Evolutionary conservation across 805 yeast species (phyloP), one percentile per base, ranked within the genome.

Genomic region (Wickerhamomyces hampshirensis): DNA sequence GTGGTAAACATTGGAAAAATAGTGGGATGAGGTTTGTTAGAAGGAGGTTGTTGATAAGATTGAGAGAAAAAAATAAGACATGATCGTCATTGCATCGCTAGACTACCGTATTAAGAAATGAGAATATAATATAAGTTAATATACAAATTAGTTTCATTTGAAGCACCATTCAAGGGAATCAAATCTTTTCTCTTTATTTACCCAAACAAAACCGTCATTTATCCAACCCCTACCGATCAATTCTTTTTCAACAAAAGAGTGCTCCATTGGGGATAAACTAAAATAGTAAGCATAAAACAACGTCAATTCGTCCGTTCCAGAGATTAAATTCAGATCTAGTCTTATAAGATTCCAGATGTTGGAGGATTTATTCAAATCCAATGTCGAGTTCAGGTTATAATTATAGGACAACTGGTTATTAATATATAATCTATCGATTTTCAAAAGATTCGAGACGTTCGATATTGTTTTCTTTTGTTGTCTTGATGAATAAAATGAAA

Each of bases 241-340:
- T 62, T 93, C 98, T 48, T 75, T 69, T 5, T 95, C 88, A 1
- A 96, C 84, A 34, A 79, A 62, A 43, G 68, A 73, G 52, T 81
- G 87, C 48, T 80, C 80, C 51, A 78, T 79, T 10, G 83, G 70
- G 15, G 84, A 84, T 49, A 76, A 79, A 33, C 66, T 62, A 43
- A 85, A 93, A 63, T 93, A 93, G 63, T 88, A 93, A 28, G 89
- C 84, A 66, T 86, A 93, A 51, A 91, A 91, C 48, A 93, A 63
- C 5, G 49, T 43, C 24, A 21, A 8, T 21, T 21, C 24, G 11
- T 21, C 24, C 7, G 11, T 21, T 21, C 10, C 7, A 8, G 24
- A 21, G 7, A 21, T 21, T 21, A 21, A 21, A 8, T 21, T 11
- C 24, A 21, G 11, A 21, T 21, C 11, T 15, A 65, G 45, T 23